phyloP scores from a whole-genome alignment of 192 early-diverging fungal genomes.

The Podila verticillata region DNA sequence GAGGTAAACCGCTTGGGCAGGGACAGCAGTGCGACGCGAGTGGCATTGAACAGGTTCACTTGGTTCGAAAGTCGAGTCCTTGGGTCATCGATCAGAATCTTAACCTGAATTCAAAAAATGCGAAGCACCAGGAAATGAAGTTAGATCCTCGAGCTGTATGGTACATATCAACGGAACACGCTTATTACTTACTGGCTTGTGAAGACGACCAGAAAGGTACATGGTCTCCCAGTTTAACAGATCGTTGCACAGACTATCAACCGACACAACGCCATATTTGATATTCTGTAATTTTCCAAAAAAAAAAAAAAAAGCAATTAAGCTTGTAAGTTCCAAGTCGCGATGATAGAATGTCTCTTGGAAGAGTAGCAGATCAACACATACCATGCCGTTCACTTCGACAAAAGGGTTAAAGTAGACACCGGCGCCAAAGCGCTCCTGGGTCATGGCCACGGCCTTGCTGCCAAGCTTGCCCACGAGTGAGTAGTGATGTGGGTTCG shows the following conservation, averaged over 20 bases:
- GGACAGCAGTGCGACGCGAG: conserved; percentile 83
- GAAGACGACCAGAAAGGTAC: conserved; percentile 96
- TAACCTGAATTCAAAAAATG: conserved; percentile 58
- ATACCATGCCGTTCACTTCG: conserved; percentile 84
- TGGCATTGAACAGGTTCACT: conserved; percentile 86
- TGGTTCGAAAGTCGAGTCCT: conserved; percentile 79
- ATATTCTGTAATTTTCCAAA: conserved; percentile 59
- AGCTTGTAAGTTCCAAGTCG: not conserved
- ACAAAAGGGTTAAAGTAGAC: conserved; percentile 97
- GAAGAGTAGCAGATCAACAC: not conserved
- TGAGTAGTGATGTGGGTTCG: conserved; percentile 94
- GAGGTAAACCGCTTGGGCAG: conserved; percentile 86
- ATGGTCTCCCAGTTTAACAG: conserved; percentile 94
- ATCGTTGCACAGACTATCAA: conserved; percentile 87
- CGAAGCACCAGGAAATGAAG: not conserved
- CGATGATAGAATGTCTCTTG: not conserved
- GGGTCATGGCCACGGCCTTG: conserved; percentile 73
- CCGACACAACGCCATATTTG: conserved; percentile 98
- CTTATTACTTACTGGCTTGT: conserved; percentile 83
- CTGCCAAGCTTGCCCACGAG: conserved; percentile 78
- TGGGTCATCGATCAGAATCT: conserved; percentile 80
- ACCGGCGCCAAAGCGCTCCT: conserved; percentile 89
- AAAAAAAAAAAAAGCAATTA: conserved; percentile 3
- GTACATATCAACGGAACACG: not conserved
- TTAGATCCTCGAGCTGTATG: not conserved